Percentiles rank a stretch among this genome's conserved stretches.
phyloP scores from a whole-genome alignment of 139 green algal species.

The Coccomyxa sp. region DNA sequence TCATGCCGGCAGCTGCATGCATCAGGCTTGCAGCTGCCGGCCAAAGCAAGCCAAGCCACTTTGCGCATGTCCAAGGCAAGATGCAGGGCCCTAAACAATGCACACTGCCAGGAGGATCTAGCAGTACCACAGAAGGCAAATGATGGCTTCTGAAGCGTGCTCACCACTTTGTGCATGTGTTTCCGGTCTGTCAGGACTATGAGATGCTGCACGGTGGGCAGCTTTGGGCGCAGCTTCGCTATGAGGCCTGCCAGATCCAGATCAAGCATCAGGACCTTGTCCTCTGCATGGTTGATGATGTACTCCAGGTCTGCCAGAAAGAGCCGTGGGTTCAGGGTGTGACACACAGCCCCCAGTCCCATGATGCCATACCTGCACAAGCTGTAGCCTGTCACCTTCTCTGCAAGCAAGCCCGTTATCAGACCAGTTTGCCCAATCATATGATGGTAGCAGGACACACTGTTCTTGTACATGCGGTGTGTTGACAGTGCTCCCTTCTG shows the following conservation, averaged over 20 bases:
- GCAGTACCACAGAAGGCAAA: too few species aligned
- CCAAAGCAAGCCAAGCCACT: too few species aligned
- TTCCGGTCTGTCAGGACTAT: slow-evolving; percentile 50
- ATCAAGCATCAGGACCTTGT: slow-evolving; percentile 49
- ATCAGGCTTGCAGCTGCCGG: too few species aligned
- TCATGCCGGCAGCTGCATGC: too few species aligned
- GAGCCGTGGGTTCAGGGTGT: slow-evolving; percentile 67
- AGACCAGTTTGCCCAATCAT: neutral
- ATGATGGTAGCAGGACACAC: neutral
- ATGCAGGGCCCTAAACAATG: too few species aligned
- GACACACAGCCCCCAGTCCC: slow-evolving; percentile 56
- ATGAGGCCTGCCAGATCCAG: slow-evolving; percentile 45
- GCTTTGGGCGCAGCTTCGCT: slow-evolving; percentile 30
- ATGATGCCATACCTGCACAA: slow-evolving; percentile 61
- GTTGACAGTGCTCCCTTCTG: neutral
- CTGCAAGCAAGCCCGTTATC: neutral
- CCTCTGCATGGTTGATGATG: slow-evolving; percentile 51
- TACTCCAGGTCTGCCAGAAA: slow-evolving; percentile 53
- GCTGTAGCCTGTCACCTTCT: neutral
- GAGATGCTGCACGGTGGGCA: slow-evolving; percentile 30
- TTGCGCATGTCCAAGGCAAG: too few species aligned
- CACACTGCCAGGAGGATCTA: too few species aligned
- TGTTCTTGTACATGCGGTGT: neutral
- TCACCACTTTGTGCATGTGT: slow-evolving; percentile 14
- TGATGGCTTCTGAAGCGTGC: neutral